Conservation (phyloP, 1,139 yeast species). For the Suhomyces ambrosiae region DNA sequence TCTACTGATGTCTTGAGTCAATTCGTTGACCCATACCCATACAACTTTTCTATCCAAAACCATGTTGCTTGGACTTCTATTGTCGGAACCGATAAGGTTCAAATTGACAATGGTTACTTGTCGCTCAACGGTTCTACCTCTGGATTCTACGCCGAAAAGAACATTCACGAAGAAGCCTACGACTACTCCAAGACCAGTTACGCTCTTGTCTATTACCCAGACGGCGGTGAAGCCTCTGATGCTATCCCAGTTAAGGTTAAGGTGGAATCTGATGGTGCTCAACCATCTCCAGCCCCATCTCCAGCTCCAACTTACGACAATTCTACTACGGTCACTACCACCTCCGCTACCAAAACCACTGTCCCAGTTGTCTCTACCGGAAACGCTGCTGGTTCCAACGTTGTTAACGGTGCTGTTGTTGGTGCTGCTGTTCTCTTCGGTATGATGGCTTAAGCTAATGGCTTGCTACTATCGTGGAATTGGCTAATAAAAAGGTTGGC, state of each 20-base stretch:
- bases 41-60: slow-evolving; percentile 9
- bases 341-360: slow-evolving; percentile 12
- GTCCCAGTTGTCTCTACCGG: slow-evolving; percentile 21
- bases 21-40: neutral
- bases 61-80: slow-evolving; percentile 20
- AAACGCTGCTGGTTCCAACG: slow-evolving; percentile 12
- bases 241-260: slow-evolving; percentile 25
- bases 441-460: slow-evolving; percentile 6
- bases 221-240: slow-evolving; percentile 18
- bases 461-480: no score
- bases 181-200: slow-evolving; percentile 31
- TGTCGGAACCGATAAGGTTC: slow-evolving; percentile 17
- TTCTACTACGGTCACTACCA: slow-evolving; percentile 12
- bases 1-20: slow-evolving; percentile 3
- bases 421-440: slow-evolving; percentile 19
- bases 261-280: no score
- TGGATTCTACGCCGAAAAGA: slow-evolving; percentile 43
- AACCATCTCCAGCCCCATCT: neutral
- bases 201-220: slow-evolving; percentile 24
- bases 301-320: slow-evolving; percentile 2
- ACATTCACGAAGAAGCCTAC: slow-evolving; percentile 48
- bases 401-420: slow-evolving; percentile 16
- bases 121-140: slow-evolving; percentile 31
- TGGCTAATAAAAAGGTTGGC: no score
- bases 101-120: slow-evolving; percentile 26